Conservation (phyloP, 352 stramenopile genomes). For the Globisporangium barbulae region DNA sequence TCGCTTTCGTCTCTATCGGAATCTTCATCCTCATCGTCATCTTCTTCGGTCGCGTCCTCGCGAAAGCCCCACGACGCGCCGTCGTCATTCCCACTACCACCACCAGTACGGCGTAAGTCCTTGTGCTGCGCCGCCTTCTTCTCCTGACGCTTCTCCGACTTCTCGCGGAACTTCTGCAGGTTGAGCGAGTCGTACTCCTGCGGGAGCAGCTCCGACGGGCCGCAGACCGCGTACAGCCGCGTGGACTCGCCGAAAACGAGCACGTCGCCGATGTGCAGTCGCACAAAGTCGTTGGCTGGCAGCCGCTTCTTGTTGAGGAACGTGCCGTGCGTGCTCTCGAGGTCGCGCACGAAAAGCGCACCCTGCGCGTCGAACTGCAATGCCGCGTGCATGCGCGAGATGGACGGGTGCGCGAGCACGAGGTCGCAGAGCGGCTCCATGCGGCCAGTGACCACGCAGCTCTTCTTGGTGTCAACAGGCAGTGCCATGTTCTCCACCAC, state of each 20-base stretch:
- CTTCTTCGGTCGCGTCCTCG: constrained; percentile 71
- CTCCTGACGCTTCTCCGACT: constrained; percentile 19
- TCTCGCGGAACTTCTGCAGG: constrained; percentile 33
- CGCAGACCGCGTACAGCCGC: constrained; percentile 74
- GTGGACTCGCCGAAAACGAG: constrained; percentile 87
- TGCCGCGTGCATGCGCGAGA: constrained; percentile 70
- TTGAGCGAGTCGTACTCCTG: constrained; percentile 75
- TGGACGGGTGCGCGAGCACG: constrained; percentile 66
- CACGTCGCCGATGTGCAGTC: constrained; percentile 79
- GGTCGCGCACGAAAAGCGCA: constrained; percentile 69
- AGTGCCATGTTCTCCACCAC: constrained; percentile 47
- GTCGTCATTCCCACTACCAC: constrained; percentile 16
- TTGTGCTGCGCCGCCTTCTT: constrained; percentile 12
- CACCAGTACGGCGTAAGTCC: constrained; percentile 9
- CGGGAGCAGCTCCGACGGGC: constrained; percentile 59
- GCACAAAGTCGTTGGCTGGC: constrained; percentile 40
- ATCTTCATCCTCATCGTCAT: constrained; percentile 42
- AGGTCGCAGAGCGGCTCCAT: constrained; percentile 69
- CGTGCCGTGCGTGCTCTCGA: constrained; percentile 79
- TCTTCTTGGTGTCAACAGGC: constrained; percentile 24
- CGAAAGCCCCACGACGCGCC: constrained; percentile 80
- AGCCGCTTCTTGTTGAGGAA: constrained; percentile 82
- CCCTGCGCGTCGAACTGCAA: constrained; percentile 69
- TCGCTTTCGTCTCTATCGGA: constrained; percentile 24
- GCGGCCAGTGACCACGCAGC: constrained; percentile 48